Evolutionary conservation across 208 protist species (phyloP), one percentile per base, ranked within the genome.

Genomic region (Acanthamoeba culbertsoni): DNA sequence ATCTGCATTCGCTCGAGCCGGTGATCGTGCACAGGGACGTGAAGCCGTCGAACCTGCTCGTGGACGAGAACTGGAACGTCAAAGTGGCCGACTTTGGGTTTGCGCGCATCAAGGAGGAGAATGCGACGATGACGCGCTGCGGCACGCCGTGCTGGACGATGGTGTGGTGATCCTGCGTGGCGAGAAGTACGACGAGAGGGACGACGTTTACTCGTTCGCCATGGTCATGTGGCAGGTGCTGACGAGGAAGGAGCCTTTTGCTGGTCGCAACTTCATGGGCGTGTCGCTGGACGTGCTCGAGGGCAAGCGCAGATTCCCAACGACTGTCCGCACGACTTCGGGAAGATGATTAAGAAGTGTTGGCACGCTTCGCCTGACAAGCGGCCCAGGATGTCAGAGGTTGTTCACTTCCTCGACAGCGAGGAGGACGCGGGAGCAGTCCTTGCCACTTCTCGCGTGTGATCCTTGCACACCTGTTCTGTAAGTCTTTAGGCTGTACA

Each of bases 181-280:
- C 0, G 71, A 82, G 43, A 51, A 82, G 43, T 82, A 82, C 71
- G 43, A 33, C 71, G 71, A 82, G 43, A 18, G 43, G 37, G 71
- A 31, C 43, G 71, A 82, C 71, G 43, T 82, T 18, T 82, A 40
- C 71, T 53, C 40, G 18, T 82, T 82, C 71, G 71, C 35, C 43
- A 18, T 82, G 1, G 26, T 82, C 37, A 43, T 82, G 35, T 82
- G 71, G 71, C 40, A 82, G 71, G 35, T 82, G 71, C 16, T 51
- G 23, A 53, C 71, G 43, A 31, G 71, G 8, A 43, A 82, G 43
- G 71, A 53, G 37, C 71, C 71, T 12, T 82, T 18, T 20, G 71
- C 40, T 6, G 71, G 71, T n/a, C 40, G 43, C 71, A 82, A 82
- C 71, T 82, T 82, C 71, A 82, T 82, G 71, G 71, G 71, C 71